Evolutionary conservation across 345 rosid species (phyloP), one percentile per base, ranked within the genome.

Genomic region (Ailanthus altissimus): DNA sequence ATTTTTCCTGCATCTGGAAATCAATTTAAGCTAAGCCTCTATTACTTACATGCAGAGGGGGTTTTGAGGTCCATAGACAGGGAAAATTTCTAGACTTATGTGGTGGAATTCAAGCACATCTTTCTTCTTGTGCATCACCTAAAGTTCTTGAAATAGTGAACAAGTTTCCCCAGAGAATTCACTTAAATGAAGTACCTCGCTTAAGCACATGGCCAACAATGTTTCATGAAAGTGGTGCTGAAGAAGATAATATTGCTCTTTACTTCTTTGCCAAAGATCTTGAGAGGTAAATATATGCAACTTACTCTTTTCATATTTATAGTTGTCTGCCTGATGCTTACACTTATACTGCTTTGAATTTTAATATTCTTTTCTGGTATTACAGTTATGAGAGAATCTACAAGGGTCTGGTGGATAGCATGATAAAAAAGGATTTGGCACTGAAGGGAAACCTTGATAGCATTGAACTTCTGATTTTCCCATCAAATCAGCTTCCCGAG

Each of bases 231-330:
- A 72, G 40, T 79, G 93, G 97, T 81, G 88, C 90, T 40, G 88
- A 85, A 77, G 99, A 94, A 80, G 90, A 89, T 77, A 93, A 97
- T 79, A 88, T 97, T 81, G 99, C 99, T 80, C 87, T 97, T 23
- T 97, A 90, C 91, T 91, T 97, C 80, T 97, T 97, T 86, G 99
- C 99, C 36, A 89, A 90, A 88, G 94, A 94, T 84, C 73, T 81
- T 60, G 96, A 90, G 77, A 91, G 98, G 99, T 94, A 77, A 75
- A 49, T 70, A 59, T 46, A 42, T 26, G 50, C n/a, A 1, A 5
- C 20, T 40, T 28, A n/a, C 38, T 32, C 38, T 56, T 77, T 18
- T 45, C 14, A 57, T 40, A 18, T 65, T 57, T 21, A 32, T 74
- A 21, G 38, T 26, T n/a, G 32, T 63, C 77, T 53, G 53, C 6